These are phyloP conservation scores for Plasmodium cynomolgi DNA, from an alignment of 169 alveolate genomes.

Conservation along the genomic window DNA sequence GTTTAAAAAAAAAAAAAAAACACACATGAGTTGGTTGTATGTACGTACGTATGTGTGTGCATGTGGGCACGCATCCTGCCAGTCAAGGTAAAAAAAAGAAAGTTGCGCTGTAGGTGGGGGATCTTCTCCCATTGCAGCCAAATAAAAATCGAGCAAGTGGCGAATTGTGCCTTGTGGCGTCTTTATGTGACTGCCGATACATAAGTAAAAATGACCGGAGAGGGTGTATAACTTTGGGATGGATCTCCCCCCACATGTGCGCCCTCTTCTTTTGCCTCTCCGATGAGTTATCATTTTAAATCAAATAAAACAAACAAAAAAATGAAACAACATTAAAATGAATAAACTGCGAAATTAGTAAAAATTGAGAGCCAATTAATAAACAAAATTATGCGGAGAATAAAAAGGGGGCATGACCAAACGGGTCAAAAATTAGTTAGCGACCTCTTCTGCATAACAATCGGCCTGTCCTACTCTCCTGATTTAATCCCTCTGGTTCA, in stretches of 20 bases:
- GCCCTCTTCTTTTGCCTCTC: not conserved
- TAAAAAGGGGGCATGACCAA: not conserved
- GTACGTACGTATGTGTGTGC: not conserved
- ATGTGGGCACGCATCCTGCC: not conserved
- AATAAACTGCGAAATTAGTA: not conserved
- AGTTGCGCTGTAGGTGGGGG: not conserved
- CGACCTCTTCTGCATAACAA: not conserved
- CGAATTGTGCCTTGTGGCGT: not conserved
- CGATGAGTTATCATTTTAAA: not conserved
- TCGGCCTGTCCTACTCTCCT: not conserved
- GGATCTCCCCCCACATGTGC: not conserved
- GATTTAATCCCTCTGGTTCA: slow-evolving; percentile 59
- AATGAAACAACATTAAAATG: not conserved
- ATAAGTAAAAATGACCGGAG: not conserved
- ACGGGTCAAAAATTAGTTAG: not conserved
- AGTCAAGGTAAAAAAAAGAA: not conserved
- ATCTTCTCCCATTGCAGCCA: not conserved
- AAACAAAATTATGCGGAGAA: slow-evolving; percentile 1
- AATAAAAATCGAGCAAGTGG: not conserved
- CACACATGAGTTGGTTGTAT: not conserved
- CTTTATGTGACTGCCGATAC: not conserved
- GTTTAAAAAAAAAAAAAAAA: not conserved
- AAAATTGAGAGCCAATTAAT: not conserved
- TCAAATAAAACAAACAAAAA: not conserved
- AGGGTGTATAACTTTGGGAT: not conserved